These are phyloP conservation scores for Rhodomyrtus psidioides DNA, from an alignment of 441 rosid species.

Conservation along the genomic window DNA sequence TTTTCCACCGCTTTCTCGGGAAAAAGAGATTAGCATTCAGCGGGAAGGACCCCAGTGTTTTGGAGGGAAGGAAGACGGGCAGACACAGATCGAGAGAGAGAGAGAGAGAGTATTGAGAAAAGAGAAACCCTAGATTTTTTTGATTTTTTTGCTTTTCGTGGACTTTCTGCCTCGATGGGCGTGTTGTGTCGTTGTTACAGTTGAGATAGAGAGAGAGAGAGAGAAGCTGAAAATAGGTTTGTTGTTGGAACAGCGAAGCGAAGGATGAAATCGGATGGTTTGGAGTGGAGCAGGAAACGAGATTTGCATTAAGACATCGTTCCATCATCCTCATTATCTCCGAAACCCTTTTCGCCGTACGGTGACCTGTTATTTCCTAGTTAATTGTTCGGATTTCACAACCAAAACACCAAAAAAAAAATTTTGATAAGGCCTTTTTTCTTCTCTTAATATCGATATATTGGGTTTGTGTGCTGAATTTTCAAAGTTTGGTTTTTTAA, in stretches of 20 bases:
- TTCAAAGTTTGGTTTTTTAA: not conserved
- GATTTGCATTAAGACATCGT: not conserved
- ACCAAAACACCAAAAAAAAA: not conserved
- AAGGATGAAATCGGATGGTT: not conserved
- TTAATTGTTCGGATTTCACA: not conserved
- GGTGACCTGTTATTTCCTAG: not conserved
- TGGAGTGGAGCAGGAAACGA: not conserved
- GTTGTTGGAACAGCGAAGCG: not conserved
- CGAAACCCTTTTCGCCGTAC: not conserved
- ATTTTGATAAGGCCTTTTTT: not conserved
- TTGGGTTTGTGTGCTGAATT: not conserved
- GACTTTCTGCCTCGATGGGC: not conserved
- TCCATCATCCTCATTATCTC: not conserved
- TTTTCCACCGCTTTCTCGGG: not conserved
- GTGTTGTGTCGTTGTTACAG: not conserved
- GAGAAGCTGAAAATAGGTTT: not conserved
- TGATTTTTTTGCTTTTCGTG: not conserved
- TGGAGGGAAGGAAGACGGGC: not conserved
- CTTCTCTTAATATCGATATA: not conserved
- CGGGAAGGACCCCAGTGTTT: not conserved
- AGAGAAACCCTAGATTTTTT: constrained; percentile 1
- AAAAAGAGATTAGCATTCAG: not conserved
- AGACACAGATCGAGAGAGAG: not conserved
- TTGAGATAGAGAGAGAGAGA: not conserved
- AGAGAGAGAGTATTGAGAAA: not conserved